Evolutionary conservation across 2,329 filamentous ascomycete species (phyloP).

Genomic region (Alternaria novae-zelandiae): DNA sequence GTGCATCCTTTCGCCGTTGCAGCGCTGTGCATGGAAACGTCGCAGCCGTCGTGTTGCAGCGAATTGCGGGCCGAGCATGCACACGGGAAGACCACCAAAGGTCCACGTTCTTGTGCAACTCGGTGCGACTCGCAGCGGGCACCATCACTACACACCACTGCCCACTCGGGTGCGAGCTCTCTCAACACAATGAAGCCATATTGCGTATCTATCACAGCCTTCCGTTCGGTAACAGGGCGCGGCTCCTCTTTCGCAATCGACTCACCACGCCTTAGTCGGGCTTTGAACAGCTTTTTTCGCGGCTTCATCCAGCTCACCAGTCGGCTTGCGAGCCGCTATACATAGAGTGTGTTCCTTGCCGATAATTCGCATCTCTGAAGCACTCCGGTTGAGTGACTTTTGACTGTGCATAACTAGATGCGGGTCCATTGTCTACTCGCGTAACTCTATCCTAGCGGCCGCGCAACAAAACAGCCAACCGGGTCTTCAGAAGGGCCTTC

Average conservation of each 20-base stretch:
- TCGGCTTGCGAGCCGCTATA: slow-evolving; percentile 19
- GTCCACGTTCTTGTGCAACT: slow-evolving; percentile 29
- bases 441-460: slow-evolving; percentile 17
- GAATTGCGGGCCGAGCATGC: slow-evolving; percentile 27
- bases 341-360: slow-evolving; percentile 12
- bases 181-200: slow-evolving; percentile 25
- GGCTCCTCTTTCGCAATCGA: slow-evolving; percentile 24
- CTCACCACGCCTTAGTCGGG: not conserved
- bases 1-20: slow-evolving; percentile 24
- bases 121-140: slow-evolving; percentile 24
- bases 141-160: slow-evolving; percentile 13
- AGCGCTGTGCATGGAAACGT: slow-evolving; percentile 4
- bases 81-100: slow-evolving; percentile 22
- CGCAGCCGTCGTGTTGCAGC: slow-evolving; percentile 15
- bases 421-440: slow-evolving; percentile 26
- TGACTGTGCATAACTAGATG: slow-evolving; percentile 18
- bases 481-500: slow-evolving; percentile 19
- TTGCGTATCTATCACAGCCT: slow-evolving; percentile 25
- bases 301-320: slow-evolving; percentile 25
- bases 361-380: slow-evolving; percentile 23
- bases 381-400: slow-evolving; percentile 12
- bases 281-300: slow-evolving; percentile 15
- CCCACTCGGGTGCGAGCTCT: slow-evolving; percentile 29
- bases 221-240: slow-evolving; percentile 20
- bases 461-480: slow-evolving; percentile 27